These are phyloP conservation scores for Globisporangium megalacanthum DNA, from an alignment of 352 stramenopile species.

Conservation along the genomic window DNA sequence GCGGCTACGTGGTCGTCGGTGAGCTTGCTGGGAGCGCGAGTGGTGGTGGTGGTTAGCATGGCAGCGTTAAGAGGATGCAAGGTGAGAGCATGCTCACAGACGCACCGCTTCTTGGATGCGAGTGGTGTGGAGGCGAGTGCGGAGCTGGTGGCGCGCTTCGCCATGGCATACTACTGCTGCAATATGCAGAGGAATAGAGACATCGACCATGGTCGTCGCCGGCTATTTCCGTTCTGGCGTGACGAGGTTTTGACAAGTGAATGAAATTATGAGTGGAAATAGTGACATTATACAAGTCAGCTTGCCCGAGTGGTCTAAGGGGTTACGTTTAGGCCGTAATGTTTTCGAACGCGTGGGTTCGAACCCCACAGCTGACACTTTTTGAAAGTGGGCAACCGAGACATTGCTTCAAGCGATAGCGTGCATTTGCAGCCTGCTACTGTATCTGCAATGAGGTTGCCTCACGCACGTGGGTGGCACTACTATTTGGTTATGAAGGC, in stretches of 20 bases:
- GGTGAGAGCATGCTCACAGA: neutral
- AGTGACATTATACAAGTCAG: conserved; percentile 4
- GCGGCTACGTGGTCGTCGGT: neutral
- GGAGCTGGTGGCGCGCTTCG: neutral
- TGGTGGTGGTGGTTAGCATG: neutral
- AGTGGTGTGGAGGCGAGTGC: neutral
- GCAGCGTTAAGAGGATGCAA: neutral
- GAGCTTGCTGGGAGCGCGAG: neutral
- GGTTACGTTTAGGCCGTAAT: conserved; percentile 27
- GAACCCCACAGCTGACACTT: conserved; percentile 12
- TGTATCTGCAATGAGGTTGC: too few species aligned
- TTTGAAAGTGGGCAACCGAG: neutral
- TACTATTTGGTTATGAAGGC: too few species aligned
- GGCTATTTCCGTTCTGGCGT: too few species aligned
- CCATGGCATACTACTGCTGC: neutral
- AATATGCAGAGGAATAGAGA: too few species aligned
- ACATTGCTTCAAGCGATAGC: too few species aligned
- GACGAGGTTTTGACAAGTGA: neutral
- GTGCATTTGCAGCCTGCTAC: too few species aligned
- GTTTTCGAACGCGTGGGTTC: conserved; percentile 22
- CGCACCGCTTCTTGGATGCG: neutral
- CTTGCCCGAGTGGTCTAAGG: conserved; percentile 26
- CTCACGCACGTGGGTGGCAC: too few species aligned
- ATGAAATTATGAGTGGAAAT: too few species aligned
- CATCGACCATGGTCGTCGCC: too few species aligned